Percentiles rank a stretch among this genome's conserved stretches.
Conservation (phyloP, 176 grass and related monocot genomes). For the Bonia amplexicaulis region DNA sequence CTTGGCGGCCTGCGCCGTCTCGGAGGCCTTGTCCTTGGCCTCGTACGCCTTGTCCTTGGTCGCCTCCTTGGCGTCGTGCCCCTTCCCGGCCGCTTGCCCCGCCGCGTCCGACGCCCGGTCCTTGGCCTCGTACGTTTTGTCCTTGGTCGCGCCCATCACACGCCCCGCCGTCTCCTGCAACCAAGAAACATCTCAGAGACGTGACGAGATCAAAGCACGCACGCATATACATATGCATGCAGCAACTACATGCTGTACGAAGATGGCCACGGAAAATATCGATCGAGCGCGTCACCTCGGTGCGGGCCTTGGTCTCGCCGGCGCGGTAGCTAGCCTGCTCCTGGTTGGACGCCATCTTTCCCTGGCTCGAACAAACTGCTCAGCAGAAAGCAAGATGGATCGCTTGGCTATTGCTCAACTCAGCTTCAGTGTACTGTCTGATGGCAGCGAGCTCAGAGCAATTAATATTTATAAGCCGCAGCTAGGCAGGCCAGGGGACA, state of each 20-base stretch:
- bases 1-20: slow-evolving; percentile 20
- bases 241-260: background rate
- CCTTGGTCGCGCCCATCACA: slow-evolving; percentile 1
- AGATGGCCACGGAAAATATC: background rate
- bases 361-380: background rate
- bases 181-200: background rate
- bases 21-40: slow-evolving; percentile 38
- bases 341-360: slow-evolving; percentile 59
- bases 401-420: background rate
- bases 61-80: background rate
- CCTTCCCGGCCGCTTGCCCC: background rate
- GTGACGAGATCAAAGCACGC: background rate
- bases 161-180: slow-evolving; percentile 34
- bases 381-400: too few relatives aligned
- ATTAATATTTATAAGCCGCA: background rate
- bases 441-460: background rate
- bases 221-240: background rate
- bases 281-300: slow-evolving; percentile 32
- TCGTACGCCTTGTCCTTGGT: slow-evolving; percentile 49
- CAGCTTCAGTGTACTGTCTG: background rate
- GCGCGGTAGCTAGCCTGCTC: slow-evolving; percentile 44
- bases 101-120: background rate
- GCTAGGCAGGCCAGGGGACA: background rate
- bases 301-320: slow-evolving; percentile 63
- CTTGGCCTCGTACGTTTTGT: slow-evolving; percentile 29